Percentiles rank a stretch among this genome's conserved stretches.
Evolutionary conservation across 1,139 yeast species (phyloP).

Genomic region (Kodamaea derodonti): DNA sequence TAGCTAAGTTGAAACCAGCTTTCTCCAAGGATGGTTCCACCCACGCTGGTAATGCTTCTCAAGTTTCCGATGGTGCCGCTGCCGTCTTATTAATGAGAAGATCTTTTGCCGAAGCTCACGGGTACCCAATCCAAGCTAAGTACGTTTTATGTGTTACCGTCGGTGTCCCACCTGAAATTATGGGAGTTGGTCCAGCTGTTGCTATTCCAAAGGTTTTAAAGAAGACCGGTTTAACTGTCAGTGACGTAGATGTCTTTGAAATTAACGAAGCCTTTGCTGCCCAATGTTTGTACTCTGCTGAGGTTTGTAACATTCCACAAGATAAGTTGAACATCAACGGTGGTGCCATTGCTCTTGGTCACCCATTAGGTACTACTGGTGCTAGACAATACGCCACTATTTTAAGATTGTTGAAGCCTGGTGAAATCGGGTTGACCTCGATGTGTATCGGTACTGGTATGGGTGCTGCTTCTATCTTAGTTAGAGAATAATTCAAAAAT

Average conservation of each 20-base stretch:
- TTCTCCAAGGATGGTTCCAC: slow-evolving; percentile 79
- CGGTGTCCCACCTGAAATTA: slow-evolving; percentile 94
- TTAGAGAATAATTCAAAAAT: slow-evolving; percentile 57
- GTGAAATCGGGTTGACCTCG: slow-evolving; percentile 84
- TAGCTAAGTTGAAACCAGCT: slow-evolving; percentile 81
- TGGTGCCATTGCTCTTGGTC: slow-evolving; percentile 95
- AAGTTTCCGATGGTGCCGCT: slow-evolving; percentile 93
- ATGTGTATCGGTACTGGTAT: slow-evolving; percentile 99
- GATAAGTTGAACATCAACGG: slow-evolving; percentile 86
- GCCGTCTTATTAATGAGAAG: slow-evolving; percentile 84
- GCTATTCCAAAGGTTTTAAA: slow-evolving; percentile 83
- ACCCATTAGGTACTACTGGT: slow-evolving; percentile 95
- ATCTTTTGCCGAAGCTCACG: slow-evolving; percentile 75
- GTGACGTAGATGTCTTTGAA: slow-evolving; percentile 75
- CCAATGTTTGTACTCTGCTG: slow-evolving; percentile 78
- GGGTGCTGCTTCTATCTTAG: slow-evolving; percentile 92
- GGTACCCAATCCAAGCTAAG: slow-evolving; percentile 66
- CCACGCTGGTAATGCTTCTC: slow-evolving; percentile 95
- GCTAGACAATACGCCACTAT: slow-evolving; percentile 92
- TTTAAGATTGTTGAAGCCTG: slow-evolving; percentile 71
- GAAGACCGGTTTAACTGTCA: slow-evolving; percentile 57
- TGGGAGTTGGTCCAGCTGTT: slow-evolving; percentile 96
- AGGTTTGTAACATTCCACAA: slow-evolving; percentile 59
- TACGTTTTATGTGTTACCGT: slow-evolving; percentile 72
- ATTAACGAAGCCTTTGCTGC: slow-evolving; percentile 97